phyloP scores from a whole-genome alignment of 2,329 filamentous ascomycete species.

The Fusarium devonianum region DNA sequence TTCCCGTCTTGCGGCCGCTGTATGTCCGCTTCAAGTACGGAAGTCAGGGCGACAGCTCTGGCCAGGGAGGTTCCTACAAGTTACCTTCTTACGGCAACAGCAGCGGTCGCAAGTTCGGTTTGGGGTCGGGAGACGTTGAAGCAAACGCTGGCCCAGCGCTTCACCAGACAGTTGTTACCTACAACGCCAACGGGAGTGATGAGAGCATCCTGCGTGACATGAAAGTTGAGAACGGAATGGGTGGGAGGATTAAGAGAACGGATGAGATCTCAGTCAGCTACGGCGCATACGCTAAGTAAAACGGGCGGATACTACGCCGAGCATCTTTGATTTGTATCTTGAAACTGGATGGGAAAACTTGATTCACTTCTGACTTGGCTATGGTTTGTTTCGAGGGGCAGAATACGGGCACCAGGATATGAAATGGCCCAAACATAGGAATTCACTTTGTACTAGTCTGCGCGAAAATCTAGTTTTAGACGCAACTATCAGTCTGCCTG shows the following conservation, averaged over 20 bases:
- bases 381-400: no score
- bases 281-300: background rate
- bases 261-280: constrained; percentile 25
- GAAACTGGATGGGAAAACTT: no score
- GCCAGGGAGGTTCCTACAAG: background rate
- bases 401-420: no score
- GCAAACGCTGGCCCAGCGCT: background rate
- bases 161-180: background rate
- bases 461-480: no score
- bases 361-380: no score
- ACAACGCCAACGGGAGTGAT: constrained; percentile 19
- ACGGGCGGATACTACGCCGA: background rate
- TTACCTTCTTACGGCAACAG: constrained; percentile 19
- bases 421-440: no score
- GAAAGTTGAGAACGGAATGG: constrained; percentile 5
- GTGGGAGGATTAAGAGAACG: constrained; percentile 10
- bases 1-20: constrained; percentile 18
- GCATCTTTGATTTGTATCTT: no score
- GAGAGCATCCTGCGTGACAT: constrained; percentile 23
- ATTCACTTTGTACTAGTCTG: no score
- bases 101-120: constrained; percentile 15
- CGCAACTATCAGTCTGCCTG: no score
- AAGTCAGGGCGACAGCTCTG: constrained; percentile 17
- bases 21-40: constrained; percentile 24
- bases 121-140: background rate